A percentile compares a stretch with the other conserved stretches of the same genome.
These are phyloP conservation scores for Simmondsia chinensis DNA, from an alignment of 148 eudicot genomes.

Conservation along the genomic window DNA sequence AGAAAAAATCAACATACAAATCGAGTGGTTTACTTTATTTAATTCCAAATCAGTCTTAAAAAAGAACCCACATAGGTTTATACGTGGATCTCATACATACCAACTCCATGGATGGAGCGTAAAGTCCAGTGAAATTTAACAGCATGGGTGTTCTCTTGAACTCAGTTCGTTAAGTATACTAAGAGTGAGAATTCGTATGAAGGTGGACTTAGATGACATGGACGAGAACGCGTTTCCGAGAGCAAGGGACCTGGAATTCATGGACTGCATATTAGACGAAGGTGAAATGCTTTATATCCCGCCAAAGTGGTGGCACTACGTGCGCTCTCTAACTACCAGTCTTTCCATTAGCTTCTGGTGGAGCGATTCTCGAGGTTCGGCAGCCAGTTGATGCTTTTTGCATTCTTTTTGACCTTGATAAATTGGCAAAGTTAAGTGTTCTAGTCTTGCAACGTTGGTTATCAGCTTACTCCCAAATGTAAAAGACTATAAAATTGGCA, in stretches of 20 bases:
- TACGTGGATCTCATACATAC: too few relatives aligned
- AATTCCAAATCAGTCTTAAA: too few relatives aligned
- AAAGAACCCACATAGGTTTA: too few relatives aligned
- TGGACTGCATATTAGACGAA: slow-evolving; percentile 88
- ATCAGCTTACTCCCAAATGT: background rate
- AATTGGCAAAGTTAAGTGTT: too few relatives aligned
- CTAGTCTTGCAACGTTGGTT: background rate
- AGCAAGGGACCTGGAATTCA: slow-evolving; percentile 60
- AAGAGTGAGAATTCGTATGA: slow-evolving; percentile 7
- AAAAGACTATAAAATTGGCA: background rate
- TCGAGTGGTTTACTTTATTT: too few relatives aligned
- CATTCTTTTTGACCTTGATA: slow-evolving; percentile 1
- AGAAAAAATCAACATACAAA: too few relatives aligned
- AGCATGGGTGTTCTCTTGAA: background rate
- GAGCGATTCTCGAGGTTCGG: slow-evolving; percentile 42
- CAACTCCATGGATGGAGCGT: too few relatives aligned
- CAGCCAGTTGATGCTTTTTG: slow-evolving; percentile 12
- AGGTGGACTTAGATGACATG: slow-evolving; percentile 87
- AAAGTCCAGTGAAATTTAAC: too few relatives aligned
- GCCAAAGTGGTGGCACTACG: slow-evolving; percentile 99
- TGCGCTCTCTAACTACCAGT: slow-evolving; percentile 76
- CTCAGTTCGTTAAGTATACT: background rate
- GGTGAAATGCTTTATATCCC: slow-evolving; percentile 99
- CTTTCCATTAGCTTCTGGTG: slow-evolving; percentile 98
- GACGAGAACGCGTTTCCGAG: slow-evolving; percentile 63